These are phyloP conservation scores for Platanus orientalis DNA, from an alignment of 164 flowering plant species.

Conservation along the genomic window DNA sequence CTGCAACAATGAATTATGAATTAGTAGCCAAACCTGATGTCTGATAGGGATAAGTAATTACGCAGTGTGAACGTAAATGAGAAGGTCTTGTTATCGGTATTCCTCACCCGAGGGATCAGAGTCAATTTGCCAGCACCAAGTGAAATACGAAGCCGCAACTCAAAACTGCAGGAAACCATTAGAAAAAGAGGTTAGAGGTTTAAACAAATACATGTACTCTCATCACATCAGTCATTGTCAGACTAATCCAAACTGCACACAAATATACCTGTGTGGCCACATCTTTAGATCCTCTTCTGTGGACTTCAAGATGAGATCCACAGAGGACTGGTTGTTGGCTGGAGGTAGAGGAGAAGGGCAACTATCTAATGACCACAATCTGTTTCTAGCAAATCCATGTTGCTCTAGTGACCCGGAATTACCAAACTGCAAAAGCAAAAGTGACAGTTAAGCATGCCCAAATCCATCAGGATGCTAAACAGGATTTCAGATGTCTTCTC, in stretches of 20 bases:
- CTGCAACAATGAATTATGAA: not conserved
- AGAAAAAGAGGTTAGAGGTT: not conserved
- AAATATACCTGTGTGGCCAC: slow-evolving; percentile 73
- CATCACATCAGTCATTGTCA: not conserved
- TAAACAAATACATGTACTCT: not conserved
- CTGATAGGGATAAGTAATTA: slow-evolving; percentile 75
- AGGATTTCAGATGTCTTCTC: not conserved
- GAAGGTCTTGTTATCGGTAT: slow-evolving; percentile 64
- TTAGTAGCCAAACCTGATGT: slow-evolving; percentile 60
- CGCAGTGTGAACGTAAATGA: slow-evolving; percentile 62
- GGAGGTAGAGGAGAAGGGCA: slow-evolving; percentile 61
- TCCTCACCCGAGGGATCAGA: slow-evolving; percentile 80
- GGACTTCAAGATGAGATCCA: slow-evolving; percentile 74
- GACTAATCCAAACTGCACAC: not conserved
- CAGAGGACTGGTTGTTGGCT: slow-evolving; percentile 47
- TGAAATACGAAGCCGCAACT: slow-evolving; percentile 72
- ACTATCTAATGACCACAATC: slow-evolving; percentile 58
- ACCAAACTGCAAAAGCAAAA: slow-evolving; percentile 51
- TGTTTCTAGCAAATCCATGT: slow-evolving; percentile 81
- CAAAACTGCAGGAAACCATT: slow-evolving; percentile 52
- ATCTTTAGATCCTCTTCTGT: slow-evolving; percentile 66
- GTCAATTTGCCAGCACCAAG: slow-evolving; percentile 67
- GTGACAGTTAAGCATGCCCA: not conserved
- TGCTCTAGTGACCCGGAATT: slow-evolving; percentile 63
- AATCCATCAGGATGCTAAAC: not conserved